These are phyloP conservation scores for Seminavis robusta DNA, from an alignment of 108 stramenopile species.

Conservation along the genomic window DNA sequence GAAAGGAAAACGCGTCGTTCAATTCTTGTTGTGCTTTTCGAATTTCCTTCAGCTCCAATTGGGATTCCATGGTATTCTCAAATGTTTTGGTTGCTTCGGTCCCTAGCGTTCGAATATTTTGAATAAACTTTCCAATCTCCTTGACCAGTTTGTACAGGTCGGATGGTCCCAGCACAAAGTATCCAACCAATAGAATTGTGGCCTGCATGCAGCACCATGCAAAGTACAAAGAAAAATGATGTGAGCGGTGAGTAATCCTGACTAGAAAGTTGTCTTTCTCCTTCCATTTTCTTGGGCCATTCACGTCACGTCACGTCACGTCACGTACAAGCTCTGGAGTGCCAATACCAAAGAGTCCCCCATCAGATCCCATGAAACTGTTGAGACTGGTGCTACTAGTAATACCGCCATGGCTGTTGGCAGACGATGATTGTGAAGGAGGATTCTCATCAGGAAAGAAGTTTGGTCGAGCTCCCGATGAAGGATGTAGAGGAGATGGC, in stretches of 20 bases:
- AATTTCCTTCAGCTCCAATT: constrained; percentile 80
- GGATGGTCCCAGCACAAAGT: constrained; percentile 83
- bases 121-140: constrained; percentile 83
- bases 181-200: constrained; percentile 78
- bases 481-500: too few relatives aligned
- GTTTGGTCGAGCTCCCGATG: too few relatives aligned
- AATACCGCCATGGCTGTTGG: too few relatives aligned
- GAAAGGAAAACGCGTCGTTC: constrained; percentile 81
- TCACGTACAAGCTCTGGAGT: constrained; percentile 76
- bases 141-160: constrained; percentile 87
- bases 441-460: too few relatives aligned
- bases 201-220: constrained; percentile 23
- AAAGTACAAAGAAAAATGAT: constrained; percentile 4
- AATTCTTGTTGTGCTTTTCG: constrained; percentile 77
- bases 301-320: neutral
- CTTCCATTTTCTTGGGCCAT: neutral
- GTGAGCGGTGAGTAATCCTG: too few relatives aligned
- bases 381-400: constrained; percentile 42
- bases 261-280: too few relatives aligned
- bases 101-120: constrained; percentile 68
- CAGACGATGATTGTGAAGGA: too few relatives aligned
- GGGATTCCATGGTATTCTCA: constrained; percentile 78
- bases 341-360: constrained; percentile 80
- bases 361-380: constrained; percentile 77
- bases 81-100: constrained; percentile 67